Conservation (phyloP, 495 filamentous ascomycete species). For the Rhizodiscina lignyota region DNA sequence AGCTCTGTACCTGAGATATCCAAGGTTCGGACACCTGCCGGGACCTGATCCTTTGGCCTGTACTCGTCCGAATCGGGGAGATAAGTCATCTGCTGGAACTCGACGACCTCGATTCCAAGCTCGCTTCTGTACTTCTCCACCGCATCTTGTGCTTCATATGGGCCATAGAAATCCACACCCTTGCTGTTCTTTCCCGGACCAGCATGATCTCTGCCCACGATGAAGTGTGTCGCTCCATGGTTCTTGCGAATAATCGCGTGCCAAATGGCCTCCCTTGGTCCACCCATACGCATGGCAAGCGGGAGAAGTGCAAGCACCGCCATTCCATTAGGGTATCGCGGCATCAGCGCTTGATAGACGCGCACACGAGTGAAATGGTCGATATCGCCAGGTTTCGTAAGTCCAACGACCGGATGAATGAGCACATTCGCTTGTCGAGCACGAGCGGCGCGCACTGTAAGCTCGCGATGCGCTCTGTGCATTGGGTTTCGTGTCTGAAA, state of each 20-base stretch:
- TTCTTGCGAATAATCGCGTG: conserved; percentile 99
- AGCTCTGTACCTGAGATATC: conserved; percentile 91
- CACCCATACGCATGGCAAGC: conserved; percentile 97
- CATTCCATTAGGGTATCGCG: conserved; percentile 98
- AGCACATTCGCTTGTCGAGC: conserved; percentile 93
- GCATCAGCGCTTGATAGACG: conserved; percentile 92
- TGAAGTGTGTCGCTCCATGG: conserved; percentile 97
- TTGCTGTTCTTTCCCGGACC: conserved; percentile 93
- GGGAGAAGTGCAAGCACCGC: conserved; percentile 90
- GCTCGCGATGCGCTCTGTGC: conserved; percentile 93
- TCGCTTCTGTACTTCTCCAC: conserved; percentile 94
- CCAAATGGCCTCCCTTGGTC: conserved; percentile 96
- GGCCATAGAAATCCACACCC: conserved; percentile 93
- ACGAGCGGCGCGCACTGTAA: conserved; percentile 92
- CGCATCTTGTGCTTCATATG: conserved; percentile 94
- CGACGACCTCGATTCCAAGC: conserved; percentile 95
- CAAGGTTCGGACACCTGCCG: conserved; percentile 67
- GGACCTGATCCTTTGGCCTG: conserved; percentile 75
- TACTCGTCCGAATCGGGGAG: conserved; percentile 95
- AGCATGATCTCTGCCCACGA: conserved; percentile 94
- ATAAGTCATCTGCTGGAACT: conserved; percentile 99
- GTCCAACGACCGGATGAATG: conserved; percentile 94
- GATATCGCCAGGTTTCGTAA: conserved; percentile 98
- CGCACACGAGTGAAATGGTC: conserved; percentile 99
- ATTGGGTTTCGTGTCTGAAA: conserved; percentile 99